Conservation (phyloP, 208 protist genomes). For the Trypanosoma caninum region DNA sequence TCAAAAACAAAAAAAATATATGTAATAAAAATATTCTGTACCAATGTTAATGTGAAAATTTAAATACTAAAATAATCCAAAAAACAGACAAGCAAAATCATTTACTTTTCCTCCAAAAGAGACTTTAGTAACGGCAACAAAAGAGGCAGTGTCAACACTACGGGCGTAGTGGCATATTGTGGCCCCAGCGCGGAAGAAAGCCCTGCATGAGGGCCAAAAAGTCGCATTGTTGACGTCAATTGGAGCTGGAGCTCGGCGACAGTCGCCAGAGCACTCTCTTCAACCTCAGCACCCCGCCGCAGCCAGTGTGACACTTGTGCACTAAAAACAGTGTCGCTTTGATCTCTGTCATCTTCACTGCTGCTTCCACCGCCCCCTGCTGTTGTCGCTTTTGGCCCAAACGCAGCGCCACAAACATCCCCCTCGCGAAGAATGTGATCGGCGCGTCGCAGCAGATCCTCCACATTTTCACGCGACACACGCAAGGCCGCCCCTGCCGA, state of each 20-base stretch:
- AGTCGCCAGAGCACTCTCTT: slow-evolving; percentile 24
- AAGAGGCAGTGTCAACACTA: slow-evolving; percentile 37
- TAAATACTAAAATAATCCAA: not conserved
- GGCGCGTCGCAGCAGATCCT: slow-evolving; percentile 26
- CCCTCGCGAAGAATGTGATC: slow-evolving; percentile 17
- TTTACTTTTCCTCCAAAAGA: slow-evolving; percentile 26
- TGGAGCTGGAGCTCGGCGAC: slow-evolving; percentile 25
- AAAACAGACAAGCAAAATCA: not conserved
- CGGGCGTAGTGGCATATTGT: slow-evolving; percentile 29
- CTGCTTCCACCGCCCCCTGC: not conserved
- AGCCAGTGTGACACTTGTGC: slow-evolving; percentile 32
- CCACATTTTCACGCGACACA: slow-evolving; percentile 25
- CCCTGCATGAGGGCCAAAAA: slow-evolving; percentile 29
- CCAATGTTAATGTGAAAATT: not conserved
- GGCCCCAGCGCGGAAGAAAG: slow-evolving; percentile 32
- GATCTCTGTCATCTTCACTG: not conserved
- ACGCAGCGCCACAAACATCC: not conserved
- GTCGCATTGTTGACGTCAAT: slow-evolving; percentile 26
- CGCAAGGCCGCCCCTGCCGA: slow-evolving; percentile 11
- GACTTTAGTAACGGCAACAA: slow-evolving; percentile 31
- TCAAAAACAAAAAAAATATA: slow-evolving; percentile 7
- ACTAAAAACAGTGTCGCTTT: slow-evolving; percentile 23
- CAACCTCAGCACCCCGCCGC: slow-evolving; percentile 24
- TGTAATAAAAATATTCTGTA: slow-evolving; percentile 3
- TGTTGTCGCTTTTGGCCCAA: no score